Percentiles rank a stretch among this genome's conserved stretches.
These are phyloP conservation scores for Aspergillus persii DNA, from an alignment of 2,329 filamentous ascomycete species.

Conservation along the genomic window DNA sequence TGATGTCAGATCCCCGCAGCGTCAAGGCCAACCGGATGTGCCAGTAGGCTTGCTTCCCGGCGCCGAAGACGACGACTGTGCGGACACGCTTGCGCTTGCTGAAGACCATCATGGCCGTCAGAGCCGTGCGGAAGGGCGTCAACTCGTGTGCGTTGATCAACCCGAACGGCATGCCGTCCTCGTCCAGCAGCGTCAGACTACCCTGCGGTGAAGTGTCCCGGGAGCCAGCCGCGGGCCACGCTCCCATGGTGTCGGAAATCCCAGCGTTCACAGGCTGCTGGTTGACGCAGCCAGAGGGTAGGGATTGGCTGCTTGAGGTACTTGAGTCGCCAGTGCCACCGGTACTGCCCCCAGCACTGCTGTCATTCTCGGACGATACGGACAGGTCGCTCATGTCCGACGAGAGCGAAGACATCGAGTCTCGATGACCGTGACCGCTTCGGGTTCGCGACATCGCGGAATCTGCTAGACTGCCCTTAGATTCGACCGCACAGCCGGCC, in stretches of 20 bases:
- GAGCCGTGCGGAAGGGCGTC: conserved; percentile 67
- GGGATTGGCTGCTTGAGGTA: conserved; percentile 28
- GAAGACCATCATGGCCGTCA: conserved; percentile 60
- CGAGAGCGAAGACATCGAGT: conserved; percentile 35
- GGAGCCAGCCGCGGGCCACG: conserved; percentile 34
- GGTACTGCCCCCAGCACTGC: conserved; percentile 12
- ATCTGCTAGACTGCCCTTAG: conserved; percentile 18
- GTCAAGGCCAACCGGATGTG: conserved; percentile 82
- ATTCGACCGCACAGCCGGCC: conserved; percentile 35
- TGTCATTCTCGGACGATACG: conserved; percentile 33
- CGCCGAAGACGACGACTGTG: conserved; percentile 79
- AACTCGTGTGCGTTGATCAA: conserved; percentile 67
- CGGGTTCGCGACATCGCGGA: conserved; percentile 16
- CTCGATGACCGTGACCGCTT: conserved; percentile 16
- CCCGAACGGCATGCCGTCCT: conserved; percentile 56
- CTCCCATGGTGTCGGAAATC: conserved; percentile 30
- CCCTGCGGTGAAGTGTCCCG: conserved; percentile 53
- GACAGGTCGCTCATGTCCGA: conserved; percentile 36
- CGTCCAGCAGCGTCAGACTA: conserved; percentile 59
- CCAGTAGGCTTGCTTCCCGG: conserved; percentile 91
- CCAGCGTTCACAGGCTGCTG: conserved; percentile 25
- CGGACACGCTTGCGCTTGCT: conserved; percentile 67
- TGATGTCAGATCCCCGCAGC: conserved; percentile 63
- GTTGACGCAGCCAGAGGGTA: conserved; percentile 31
- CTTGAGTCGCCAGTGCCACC: conserved; percentile 6